A percentile compares a stretch with the other conserved stretches of the same genome.
These are phyloP conservation scores for Pistacia atlantica DNA, from an alignment of 345 rosid species.

Conservation along the genomic window DNA sequence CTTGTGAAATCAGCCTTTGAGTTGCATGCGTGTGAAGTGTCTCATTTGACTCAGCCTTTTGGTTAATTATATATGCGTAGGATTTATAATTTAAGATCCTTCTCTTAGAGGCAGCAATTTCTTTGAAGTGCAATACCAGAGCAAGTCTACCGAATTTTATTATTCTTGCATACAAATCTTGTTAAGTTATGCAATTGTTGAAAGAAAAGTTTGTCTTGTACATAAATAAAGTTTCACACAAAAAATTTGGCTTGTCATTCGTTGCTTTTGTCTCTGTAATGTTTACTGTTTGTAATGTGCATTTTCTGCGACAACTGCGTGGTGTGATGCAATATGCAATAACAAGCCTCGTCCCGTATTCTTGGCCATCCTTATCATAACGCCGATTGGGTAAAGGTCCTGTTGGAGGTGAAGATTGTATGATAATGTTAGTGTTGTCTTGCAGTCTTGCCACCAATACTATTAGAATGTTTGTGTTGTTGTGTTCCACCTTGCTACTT, in stretches of 20 bases:
- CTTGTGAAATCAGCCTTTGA: background rate
- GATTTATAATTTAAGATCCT: background rate
- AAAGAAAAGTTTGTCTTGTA: conserved; percentile 12
- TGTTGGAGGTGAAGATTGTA: background rate
- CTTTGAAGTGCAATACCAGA: background rate
- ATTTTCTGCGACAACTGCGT: too few relatives aligned
- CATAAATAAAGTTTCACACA: background rate
- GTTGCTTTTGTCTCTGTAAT: background rate
- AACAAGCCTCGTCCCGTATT: too few relatives aligned
- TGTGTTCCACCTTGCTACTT: too few relatives aligned
- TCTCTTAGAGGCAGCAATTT: background rate
- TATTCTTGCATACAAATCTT: background rate
- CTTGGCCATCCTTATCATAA: background rate
- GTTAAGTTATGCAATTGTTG: background rate
- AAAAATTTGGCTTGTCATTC: background rate
- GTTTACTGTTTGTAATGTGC: background rate
- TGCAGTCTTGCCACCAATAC: background rate
- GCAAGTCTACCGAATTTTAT: background rate
- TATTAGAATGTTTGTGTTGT: too few relatives aligned
- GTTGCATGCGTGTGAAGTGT: background rate
- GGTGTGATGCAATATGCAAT: too few relatives aligned
- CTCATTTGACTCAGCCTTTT: background rate
- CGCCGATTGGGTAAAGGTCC: background rate
- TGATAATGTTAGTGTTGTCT: background rate
- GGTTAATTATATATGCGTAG: background rate